These are phyloP conservation scores for Hypocreales sp. DNA, from an alignment of 2,329 filamentous ascomycete genomes.

Conservation along the genomic window DNA sequence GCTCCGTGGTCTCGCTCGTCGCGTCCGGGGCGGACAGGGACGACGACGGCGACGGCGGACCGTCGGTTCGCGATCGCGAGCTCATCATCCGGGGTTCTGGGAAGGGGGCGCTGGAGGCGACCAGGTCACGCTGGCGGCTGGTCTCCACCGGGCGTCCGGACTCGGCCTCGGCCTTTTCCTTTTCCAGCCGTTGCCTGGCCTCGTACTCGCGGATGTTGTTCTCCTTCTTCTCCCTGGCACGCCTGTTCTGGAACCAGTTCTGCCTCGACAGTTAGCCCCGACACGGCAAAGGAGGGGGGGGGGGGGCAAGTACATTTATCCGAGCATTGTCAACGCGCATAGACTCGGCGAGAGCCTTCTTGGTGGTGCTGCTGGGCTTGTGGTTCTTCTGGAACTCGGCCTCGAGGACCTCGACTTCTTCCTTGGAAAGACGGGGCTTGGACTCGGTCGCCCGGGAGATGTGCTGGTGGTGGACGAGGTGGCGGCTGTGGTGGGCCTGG, in stretches of 20 bases:
- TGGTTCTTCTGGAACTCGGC: constrained; percentile 47
- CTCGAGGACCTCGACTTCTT: constrained; percentile 43
- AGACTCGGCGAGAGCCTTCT: constrained; percentile 43
- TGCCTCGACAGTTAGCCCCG: constrained; percentile 18
- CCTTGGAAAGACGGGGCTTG: constrained; percentile 39
- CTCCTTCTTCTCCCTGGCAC: constrained; percentile 50
- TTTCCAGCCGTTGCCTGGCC: constrained; percentile 20
- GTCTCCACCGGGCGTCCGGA: constrained; percentile 10
- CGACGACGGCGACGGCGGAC: constrained; percentile 5
- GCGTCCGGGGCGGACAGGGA: constrained; percentile 6
- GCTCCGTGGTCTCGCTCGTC: constrained; percentile 11
- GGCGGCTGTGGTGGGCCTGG: constrained; percentile 18
- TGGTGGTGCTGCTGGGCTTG: constrained; percentile 46
- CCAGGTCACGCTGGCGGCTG: constrained; percentile 18
- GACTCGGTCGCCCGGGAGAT: constrained; percentile 27
- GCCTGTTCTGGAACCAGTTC: constrained; percentile 57
- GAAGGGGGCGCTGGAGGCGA: constrained; percentile 25
- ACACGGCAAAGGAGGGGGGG: background rate
- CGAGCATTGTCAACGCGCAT: constrained; percentile 48
- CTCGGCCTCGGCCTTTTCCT: constrained; percentile 13
- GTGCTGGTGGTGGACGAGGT: constrained; percentile 19
- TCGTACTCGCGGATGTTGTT: constrained; percentile 31
- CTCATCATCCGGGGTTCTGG: constrained; percentile 13
- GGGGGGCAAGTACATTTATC: constrained; percentile 37
- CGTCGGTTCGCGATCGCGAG: constrained; percentile 4